These are phyloP conservation scores for Rhizopogon sp. DNA, from an alignment of 768 basidiomycete species.

Conservation along the genomic window DNA sequence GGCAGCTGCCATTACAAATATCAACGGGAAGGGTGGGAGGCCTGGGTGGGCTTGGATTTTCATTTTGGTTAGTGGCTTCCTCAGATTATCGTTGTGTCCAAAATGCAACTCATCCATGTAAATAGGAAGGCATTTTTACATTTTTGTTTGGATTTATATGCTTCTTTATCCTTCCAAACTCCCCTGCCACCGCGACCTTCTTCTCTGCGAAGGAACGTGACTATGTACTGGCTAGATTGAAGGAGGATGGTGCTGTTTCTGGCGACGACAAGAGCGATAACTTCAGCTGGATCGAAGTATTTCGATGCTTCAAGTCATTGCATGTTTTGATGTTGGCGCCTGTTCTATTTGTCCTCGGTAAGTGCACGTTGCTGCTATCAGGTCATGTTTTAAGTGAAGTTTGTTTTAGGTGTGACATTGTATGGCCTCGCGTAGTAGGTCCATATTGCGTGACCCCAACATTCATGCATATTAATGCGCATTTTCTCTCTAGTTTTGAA, in stretches of 20 bases:
- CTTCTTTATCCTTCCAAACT: slow-evolving; percentile 44
- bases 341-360: slow-evolving; percentile 50
- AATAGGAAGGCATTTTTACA: slow-evolving; percentile 58
- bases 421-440: slow-evolving; percentile 20
- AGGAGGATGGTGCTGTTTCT: slow-evolving; percentile 26
- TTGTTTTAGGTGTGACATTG: slow-evolving; percentile 11
- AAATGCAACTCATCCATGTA: background rate
- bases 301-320: slow-evolving; percentile 40
- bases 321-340: slow-evolving; percentile 52
- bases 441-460: slow-evolving; percentile 24
- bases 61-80: slow-evolving; percentile 33
- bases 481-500: slow-evolving; percentile 50
- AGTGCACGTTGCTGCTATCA: slow-evolving; percentile 8
- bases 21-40: slow-evolving; percentile 46
- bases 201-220: slow-evolving; percentile 44
- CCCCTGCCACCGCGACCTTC: slow-evolving; percentile 43
- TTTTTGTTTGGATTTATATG: slow-evolving; percentile 47
- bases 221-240: slow-evolving; percentile 32
- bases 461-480: slow-evolving; percentile 33
- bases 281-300: slow-evolving; percentile 57
- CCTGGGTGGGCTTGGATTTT: slow-evolving; percentile 64
- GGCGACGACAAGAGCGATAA: slow-evolving; percentile 36
- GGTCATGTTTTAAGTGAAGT: background rate
- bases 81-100: background rate
- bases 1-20: slow-evolving; percentile 53